These are phyloP conservation scores for Tephrocybe sp. DNA, from an alignment of 768 basidiomycete species.

Conservation along the genomic window DNA sequence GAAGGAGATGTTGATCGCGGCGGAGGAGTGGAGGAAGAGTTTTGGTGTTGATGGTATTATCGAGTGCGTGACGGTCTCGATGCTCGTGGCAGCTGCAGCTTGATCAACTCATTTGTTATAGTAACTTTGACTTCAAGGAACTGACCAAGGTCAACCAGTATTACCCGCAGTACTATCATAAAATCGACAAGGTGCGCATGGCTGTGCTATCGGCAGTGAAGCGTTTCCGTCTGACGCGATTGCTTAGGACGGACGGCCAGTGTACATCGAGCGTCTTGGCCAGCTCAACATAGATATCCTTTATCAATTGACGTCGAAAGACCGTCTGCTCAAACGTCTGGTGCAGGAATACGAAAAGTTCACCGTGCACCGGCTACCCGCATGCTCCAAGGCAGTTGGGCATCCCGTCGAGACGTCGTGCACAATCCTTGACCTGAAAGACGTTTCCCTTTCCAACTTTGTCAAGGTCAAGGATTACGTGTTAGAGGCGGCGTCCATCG, in stretches of 20 bases:
- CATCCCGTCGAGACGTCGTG: conserved; percentile 96
- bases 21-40: conserved; percentile 89
- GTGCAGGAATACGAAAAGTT: conserved; percentile 94
- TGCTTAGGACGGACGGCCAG: conserved; percentile 85
- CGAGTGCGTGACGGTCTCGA: conserved; percentile 39
- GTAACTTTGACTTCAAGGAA: conserved; percentile 87
- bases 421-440: conserved; percentile 91
- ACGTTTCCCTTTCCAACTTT: conserved; percentile 72
- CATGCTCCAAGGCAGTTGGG: conserved; percentile 67
- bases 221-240: background rate
- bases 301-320: conserved; percentile 77
- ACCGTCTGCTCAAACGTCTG: conserved; percentile 87
- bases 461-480: conserved; percentile 94
- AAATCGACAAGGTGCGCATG: conserved; percentile 80
- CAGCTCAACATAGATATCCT: conserved; percentile 85
- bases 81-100: background rate
- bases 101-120: conserved; percentile 23
- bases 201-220: too few relatives aligned
- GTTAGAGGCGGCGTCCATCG: conserved; percentile 68
- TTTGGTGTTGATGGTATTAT: conserved; percentile 79
- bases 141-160: conserved; percentile 82
- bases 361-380: conserved; percentile 75
- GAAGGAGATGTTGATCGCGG: conserved; percentile 79
- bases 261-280: conserved; percentile 94
- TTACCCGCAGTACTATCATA: conserved; percentile 97